Percentiles rank a stretch among this genome's conserved stretches.
Conservation (phyloP, 495 filamentous ascomycete species). For the Friedmanniomyces endolithicus region DNA sequence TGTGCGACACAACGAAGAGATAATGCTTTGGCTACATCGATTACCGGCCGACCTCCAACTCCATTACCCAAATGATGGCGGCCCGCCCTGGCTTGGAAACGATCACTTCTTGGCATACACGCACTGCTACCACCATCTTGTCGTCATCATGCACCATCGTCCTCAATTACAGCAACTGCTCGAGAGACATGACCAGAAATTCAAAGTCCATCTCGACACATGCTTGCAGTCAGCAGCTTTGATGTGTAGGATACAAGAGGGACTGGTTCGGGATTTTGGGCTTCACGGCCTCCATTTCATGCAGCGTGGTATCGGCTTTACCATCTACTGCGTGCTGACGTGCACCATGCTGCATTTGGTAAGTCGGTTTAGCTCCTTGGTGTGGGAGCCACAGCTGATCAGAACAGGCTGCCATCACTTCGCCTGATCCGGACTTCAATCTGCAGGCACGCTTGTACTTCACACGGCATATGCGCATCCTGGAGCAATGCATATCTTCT, state of each 20-base stretch:
- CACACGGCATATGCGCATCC: constrained; percentile 84
- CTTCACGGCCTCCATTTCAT: constrained; percentile 78
- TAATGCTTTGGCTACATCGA: constrained; percentile 61
- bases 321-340: constrained; percentile 81
- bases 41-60: constrained; percentile 72
- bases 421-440: constrained; percentile 81
- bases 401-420: constrained; percentile 75
- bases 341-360: constrained; percentile 95
- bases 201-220: constrained; percentile 78
- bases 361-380: constrained; percentile 28
- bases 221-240: constrained; percentile 80
- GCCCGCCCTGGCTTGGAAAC: constrained; percentile 63
- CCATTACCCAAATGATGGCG: constrained; percentile 63
- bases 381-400: constrained; percentile 1
- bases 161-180: constrained; percentile 65
- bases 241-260: constrained; percentile 85
- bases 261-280: constrained; percentile 63
- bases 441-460: constrained; percentile 81
- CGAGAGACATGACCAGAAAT: constrained; percentile 64
- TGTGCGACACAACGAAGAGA: constrained; percentile 58
- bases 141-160: constrained; percentile 75
- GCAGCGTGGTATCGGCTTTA: constrained; percentile 90
- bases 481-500: constrained; percentile 82
- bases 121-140: constrained; percentile 84
- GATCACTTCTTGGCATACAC: constrained; percentile 87